These are phyloP conservation scores for Phytophthora crassamura DNA, from an alignment of 352 stramenopile genomes.

Conservation along the genomic window DNA sequence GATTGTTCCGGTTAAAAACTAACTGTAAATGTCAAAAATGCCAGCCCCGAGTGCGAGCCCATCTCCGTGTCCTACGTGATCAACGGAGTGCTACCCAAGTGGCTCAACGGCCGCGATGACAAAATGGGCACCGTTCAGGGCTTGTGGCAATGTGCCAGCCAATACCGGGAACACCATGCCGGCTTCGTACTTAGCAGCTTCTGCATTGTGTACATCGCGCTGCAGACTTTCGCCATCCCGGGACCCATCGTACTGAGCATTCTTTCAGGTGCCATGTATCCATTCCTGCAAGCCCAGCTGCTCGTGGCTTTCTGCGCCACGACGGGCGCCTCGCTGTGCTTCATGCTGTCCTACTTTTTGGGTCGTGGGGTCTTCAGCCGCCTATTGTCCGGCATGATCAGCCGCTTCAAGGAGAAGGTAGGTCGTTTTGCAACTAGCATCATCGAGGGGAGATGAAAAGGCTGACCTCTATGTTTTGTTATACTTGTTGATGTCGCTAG, in stretches of 20 bases:
- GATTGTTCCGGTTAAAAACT: too few species aligned
- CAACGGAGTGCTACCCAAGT: conserved; percentile 76
- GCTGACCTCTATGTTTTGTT: conserved; percentile 2
- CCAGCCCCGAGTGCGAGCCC: conserved; percentile 62
- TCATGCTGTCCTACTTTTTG: conserved; percentile 86
- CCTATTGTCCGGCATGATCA: conserved; percentile 77
- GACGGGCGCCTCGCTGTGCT: conserved; percentile 83
- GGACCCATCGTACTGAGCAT: conserved; percentile 90
- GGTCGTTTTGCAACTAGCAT: too few species aligned
- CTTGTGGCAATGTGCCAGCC: conserved; percentile 75
- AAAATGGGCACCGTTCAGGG: conserved; percentile 85
- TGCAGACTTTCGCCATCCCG: conserved; percentile 91
- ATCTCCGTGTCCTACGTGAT: conserved; percentile 87
- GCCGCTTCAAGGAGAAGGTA: conserved; percentile 80
- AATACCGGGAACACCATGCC: conserved; percentile 81
- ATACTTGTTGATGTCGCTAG: conserved; percentile 27
- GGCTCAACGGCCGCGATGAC: conserved; percentile 83
- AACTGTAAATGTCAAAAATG: conserved; percentile 14
- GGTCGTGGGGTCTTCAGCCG: conserved; percentile 77
- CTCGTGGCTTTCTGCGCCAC: conserved; percentile 88
- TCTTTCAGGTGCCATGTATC: conserved; percentile 88
- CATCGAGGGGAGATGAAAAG: too few species aligned
- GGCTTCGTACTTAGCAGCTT: conserved; percentile 82
- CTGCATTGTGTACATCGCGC: conserved; percentile 85
- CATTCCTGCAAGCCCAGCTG: conserved; percentile 77